Evolutionary conservation across 2,329 filamentous ascomycete genomes (phyloP).

Genomic region (Macroventuria anomochaeta): DNA sequence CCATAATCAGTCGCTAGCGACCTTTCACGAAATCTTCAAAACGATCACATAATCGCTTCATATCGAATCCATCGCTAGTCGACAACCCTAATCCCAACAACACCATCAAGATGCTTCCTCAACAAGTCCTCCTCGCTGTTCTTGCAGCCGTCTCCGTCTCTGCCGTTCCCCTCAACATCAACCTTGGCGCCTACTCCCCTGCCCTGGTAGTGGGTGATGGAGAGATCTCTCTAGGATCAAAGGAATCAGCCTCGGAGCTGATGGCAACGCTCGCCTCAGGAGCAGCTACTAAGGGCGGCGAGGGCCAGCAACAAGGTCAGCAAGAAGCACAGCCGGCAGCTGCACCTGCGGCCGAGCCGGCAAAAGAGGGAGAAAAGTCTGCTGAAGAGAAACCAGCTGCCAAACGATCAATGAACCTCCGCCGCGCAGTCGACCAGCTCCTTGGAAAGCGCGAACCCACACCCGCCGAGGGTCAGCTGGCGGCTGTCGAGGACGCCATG

Average conservation of each 20-base stretch:
- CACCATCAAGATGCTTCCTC: conserved; percentile 47
- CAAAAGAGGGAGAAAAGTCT: conserved; percentile 30
- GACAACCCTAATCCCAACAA: conserved; percentile 12
- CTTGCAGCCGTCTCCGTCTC: conserved; percentile 41
- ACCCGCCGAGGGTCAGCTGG: conserved; percentile 32
- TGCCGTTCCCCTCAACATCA: conserved; percentile 59
- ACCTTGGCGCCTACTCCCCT: conserved; percentile 60
- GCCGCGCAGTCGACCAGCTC: conserved; percentile 36
- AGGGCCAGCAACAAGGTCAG: conserved; percentile 26
- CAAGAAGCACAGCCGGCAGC: conserved; percentile 25
- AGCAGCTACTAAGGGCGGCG: conserved; percentile 35
- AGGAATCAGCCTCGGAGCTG: conserved; percentile 51
- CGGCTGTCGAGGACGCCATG: conserved; percentile 43
- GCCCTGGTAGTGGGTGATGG: conserved; percentile 62
- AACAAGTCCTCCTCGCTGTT: conserved; percentile 46
- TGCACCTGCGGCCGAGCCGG: conserved; percentile 12
- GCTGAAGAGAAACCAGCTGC: conserved; percentile 37
- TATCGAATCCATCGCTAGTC: conserved; percentile 21
- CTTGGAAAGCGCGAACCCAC: conserved; percentile 37
- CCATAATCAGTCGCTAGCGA: conserved; percentile 43
- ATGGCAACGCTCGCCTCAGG: conserved; percentile 56
- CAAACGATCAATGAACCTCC: conserved; percentile 34
- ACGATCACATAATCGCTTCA: conserved; percentile 33
- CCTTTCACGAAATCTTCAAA: conserved; percentile 24
- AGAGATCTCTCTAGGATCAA: conserved; percentile 57